phyloP scores from a whole-genome alignment of 768 basidiomycete genomes.

The Lactifluus echinatus region DNA sequence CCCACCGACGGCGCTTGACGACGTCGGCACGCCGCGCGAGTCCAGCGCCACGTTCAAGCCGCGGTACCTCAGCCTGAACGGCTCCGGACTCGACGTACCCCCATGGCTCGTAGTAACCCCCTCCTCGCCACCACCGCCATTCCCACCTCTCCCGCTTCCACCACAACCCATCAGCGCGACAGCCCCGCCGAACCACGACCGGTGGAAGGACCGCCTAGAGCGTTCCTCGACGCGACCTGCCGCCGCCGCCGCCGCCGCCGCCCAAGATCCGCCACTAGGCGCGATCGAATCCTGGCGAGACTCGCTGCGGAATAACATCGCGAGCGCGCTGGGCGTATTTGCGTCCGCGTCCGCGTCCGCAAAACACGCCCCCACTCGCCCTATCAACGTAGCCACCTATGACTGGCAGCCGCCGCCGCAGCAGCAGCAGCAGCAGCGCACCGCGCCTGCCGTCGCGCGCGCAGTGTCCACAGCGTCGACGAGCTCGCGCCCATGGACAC shows the following conservation, averaged over 20 bases:
- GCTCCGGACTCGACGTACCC: conserved; percentile 27
- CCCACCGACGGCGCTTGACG: conserved; percentile 22
- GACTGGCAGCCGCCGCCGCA: too few relatives aligned
- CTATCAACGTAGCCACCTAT: not conserved
- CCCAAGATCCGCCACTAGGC: not conserved
- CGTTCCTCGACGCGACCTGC: not conserved
- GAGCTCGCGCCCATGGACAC: conserved; percentile 30
- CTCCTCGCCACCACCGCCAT: not conserved
- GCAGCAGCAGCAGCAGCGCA: too few relatives aligned
- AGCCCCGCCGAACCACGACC: not conserved
- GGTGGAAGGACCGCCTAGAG: conserved; percentile 17
- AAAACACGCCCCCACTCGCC: not conserved
- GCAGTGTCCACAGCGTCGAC: not conserved
- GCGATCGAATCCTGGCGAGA: conserved; percentile 15
- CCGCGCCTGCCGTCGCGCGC: not conserved
- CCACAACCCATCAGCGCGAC: not conserved
- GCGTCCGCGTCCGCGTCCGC: not conserved
- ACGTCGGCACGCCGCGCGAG: conserved; percentile 21
- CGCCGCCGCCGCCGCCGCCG: not conserved
- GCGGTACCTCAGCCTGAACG: conserved; percentile 29
- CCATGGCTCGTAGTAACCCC: conserved; percentile 28
- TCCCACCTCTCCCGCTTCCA: not conserved
- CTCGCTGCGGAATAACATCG: conserved; percentile 17
- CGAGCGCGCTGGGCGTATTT: conserved; percentile 12
- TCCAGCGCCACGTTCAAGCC: conserved; percentile 21